These are phyloP conservation scores for Haematococcus lacustris DNA, from an alignment of 139 green algal genomes.

Conservation along the genomic window DNA sequence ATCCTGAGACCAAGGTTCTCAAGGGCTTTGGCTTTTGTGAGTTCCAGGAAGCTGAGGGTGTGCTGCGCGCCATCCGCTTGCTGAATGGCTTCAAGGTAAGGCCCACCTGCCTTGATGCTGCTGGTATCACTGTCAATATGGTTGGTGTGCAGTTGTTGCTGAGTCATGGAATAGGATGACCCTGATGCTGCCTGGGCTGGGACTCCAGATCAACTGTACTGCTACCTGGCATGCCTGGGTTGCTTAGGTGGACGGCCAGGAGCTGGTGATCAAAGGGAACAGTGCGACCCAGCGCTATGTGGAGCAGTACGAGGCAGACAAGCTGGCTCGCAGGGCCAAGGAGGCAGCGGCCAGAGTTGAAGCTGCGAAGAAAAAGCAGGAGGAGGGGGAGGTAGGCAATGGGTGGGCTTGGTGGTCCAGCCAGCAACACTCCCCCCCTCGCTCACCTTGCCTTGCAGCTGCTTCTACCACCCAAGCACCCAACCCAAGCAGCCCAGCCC, in stretches of 20 bases:
- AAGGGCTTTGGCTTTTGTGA: slow-evolving; percentile 93
- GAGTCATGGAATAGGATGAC: too few species aligned
- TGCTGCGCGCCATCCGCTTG: slow-evolving; percentile 36
- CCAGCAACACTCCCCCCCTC: too few species aligned
- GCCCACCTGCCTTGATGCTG: too few species aligned
- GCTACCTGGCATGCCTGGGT: too few species aligned
- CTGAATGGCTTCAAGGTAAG: slow-evolving; percentile 58
- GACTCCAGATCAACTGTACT: too few species aligned
- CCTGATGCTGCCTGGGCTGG: too few species aligned
- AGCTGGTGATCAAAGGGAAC: slow-evolving; percentile 81
- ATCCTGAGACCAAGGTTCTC: slow-evolving; percentile 58
- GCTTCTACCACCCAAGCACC: too few species aligned
- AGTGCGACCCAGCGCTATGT: slow-evolving; percentile 55
- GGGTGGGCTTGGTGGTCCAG: too few species aligned
- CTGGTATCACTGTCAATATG: too few species aligned
- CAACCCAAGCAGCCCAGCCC: too few species aligned
- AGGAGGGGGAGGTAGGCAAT: slow-evolving; percentile 29
- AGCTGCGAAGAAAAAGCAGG: slow-evolving; percentile 21
- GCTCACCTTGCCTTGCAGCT: too few species aligned
- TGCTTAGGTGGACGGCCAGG: slow-evolving; percentile 74
- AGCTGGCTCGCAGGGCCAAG: slow-evolving; percentile 21
- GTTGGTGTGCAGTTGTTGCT: too few species aligned
- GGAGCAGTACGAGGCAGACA: slow-evolving; percentile 33
- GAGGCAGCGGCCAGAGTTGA: slow-evolving; percentile 29
- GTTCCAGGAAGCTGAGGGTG: slow-evolving; percentile 69